Conservation (phyloP, 2,329 filamentous ascomycete species). For the Waltergamsia citrina region DNA sequence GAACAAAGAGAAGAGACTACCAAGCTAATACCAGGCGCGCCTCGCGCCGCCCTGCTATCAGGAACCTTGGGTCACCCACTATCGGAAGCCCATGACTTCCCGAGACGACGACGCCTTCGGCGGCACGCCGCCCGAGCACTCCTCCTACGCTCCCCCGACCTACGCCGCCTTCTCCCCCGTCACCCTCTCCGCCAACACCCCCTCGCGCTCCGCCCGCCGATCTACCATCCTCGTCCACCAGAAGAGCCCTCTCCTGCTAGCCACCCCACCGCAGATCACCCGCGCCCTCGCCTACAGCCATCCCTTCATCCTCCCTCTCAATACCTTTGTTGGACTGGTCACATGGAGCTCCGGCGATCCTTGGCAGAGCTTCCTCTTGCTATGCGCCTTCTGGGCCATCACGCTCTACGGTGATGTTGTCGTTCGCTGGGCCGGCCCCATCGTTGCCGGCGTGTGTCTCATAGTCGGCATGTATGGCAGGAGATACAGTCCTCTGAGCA, state of each 20-base stretch:
- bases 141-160: constrained; percentile 53
- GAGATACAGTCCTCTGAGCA: constrained; percentile 82
- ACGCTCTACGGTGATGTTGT: constrained; percentile 80
- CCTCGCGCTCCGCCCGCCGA: constrained; percentile 54
- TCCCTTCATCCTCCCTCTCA: constrained; percentile 83
- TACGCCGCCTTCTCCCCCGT: constrained; percentile 85
- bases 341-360: constrained; percentile 92
- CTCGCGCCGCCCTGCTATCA: too few relatives aligned
- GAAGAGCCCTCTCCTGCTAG: constrained; percentile 86
- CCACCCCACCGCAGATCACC: constrained; percentile 90
- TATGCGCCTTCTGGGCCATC: constrained; percentile 76
- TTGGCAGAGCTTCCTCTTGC: constrained; percentile 92
- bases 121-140: constrained; percentile 22
- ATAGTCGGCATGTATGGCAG: constrained; percentile 90
- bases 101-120: constrained; percentile 24
- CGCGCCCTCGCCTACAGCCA: constrained; percentile 92
- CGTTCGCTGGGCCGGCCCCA: constrained; percentile 72
- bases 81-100: constrained; percentile 28
- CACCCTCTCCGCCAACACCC: constrained; percentile 59
- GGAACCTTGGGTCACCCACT: constrained; percentile 12
- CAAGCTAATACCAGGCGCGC: too few relatives aligned
- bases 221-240: constrained; percentile 94
- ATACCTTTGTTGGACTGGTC: constrained; percentile 73
- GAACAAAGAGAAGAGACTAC: too few relatives aligned
- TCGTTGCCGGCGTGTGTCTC: constrained; percentile 68